A percentile compares a stretch with the other conserved stretches of the same genome.
These are phyloP conservation scores for Coffea humblotiana DNA, from an alignment of 305 asterid genomes.

Conservation along the genomic window DNA sequence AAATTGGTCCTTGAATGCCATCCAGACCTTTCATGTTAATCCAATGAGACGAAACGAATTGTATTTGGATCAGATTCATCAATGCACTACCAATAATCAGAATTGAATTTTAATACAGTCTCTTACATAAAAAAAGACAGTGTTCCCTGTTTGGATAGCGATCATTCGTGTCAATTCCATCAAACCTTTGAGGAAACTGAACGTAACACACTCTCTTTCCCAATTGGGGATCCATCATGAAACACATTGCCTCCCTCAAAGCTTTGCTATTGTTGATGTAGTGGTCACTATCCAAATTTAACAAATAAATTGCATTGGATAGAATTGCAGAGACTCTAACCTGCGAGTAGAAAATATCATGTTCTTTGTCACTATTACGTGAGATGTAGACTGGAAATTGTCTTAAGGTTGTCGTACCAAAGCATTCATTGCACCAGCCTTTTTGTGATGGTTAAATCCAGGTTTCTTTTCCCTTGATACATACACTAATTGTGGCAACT, in stretches of 20 bases:
- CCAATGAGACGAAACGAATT: conserved; percentile 9
- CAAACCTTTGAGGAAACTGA: conserved; percentile 47
- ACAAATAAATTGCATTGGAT: conserved; percentile 40
- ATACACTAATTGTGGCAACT: conserved; percentile 40
- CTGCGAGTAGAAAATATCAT: conserved; percentile 14
- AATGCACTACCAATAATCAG: background rate
- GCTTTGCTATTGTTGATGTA: conserved; percentile 46
- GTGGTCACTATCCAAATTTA: conserved; percentile 44
- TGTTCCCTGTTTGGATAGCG: conserved; percentile 34
- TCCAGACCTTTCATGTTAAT: conserved; percentile 50
- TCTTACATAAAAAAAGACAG: conserved; percentile 42
- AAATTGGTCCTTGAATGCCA: conserved; percentile 47
- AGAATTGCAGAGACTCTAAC: conserved; percentile 44
- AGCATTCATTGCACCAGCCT: conserved; percentile 55
- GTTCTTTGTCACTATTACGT: background rate
- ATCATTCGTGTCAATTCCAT: conserved; percentile 39
- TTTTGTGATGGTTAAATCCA: conserved; percentile 43
- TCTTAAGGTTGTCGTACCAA: conserved; percentile 23
- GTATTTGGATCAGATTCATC: background rate
- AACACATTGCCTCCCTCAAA: conserved; percentile 46
- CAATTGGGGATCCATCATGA: conserved; percentile 43
- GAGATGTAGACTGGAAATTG: background rate
- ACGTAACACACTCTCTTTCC: conserved; percentile 40
- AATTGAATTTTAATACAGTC: background rate
- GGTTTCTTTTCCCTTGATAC: conserved; percentile 51